These are phyloP conservation scores for Candida neerlandica DNA, from an alignment of 1,139 yeast genomes.

Conservation along the genomic window DNA sequence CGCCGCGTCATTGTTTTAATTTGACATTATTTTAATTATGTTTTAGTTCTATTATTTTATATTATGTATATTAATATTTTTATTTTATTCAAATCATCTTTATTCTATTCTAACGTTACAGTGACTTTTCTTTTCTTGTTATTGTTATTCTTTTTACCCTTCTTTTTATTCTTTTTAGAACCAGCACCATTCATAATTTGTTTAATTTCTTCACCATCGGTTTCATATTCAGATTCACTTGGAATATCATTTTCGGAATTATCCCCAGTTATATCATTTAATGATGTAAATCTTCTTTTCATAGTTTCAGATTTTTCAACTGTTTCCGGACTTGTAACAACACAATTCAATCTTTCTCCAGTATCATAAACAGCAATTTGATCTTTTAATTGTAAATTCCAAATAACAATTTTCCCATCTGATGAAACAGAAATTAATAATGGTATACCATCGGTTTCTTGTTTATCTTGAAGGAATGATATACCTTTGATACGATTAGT, in stretches of 20 bases:
- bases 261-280: slow-evolving; percentile 28
- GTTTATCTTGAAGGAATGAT: slow-evolving; percentile 49
- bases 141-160: slow-evolving; percentile 40
- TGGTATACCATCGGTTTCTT: slow-evolving; percentile 36
- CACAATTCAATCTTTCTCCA: slow-evolving; percentile 92
- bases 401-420: slow-evolving; percentile 89
- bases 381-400: slow-evolving; percentile 72
- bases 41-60: slow-evolving; percentile 1
- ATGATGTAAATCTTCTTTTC: slow-evolving; percentile 60
- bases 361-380: slow-evolving; percentile 90
- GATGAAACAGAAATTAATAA: slow-evolving; percentile 83
- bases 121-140: slow-evolving; percentile 46
- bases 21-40: neutral
- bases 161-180: slow-evolving; percentile 43
- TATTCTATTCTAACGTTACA: slow-evolving; percentile 52
- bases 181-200: slow-evolving; percentile 44
- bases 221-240: slow-evolving; percentile 68
- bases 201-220: slow-evolving; percentile 59
- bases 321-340: slow-evolving; percentile 73
- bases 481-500: slow-evolving; percentile 83
- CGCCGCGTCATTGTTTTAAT: neutral
- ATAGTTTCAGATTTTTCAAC: slow-evolving; percentile 74
- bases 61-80: neutral
- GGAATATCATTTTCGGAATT: slow-evolving; percentile 25
- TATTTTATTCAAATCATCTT: neutral